These are phyloP conservation scores for Fermentozyma sake DNA, from an alignment of 1,139 yeast species.

Conservation along the genomic window DNA sequence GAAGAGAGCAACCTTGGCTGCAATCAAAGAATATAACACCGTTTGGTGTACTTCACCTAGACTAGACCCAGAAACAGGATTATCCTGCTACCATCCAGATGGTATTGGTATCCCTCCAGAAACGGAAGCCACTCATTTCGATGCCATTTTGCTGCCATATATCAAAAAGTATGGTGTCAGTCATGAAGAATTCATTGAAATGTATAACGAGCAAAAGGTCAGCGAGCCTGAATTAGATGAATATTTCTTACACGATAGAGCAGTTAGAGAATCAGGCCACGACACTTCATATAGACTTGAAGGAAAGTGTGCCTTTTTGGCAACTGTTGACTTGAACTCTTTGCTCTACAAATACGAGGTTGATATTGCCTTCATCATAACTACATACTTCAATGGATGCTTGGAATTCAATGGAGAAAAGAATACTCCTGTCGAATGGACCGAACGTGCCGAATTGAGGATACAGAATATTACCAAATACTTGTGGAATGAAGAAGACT, in stretches of 20 bases:
- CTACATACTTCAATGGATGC: conserved; percentile 50
- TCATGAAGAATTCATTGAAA: conserved; percentile 64
- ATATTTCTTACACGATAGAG: conserved; percentile 88
- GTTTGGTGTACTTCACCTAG: conserved; percentile 83
- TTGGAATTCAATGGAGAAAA: conserved; percentile 33
- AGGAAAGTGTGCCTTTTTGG: conserved; percentile 83
- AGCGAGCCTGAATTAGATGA: conserved; percentile 78
- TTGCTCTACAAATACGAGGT: conserved; percentile 84
- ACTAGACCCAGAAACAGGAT: conserved; percentile 67
- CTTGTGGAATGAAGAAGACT: conserved; percentile 79
- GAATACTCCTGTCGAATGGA: conserved; percentile 61
- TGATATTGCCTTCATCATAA: conserved; percentile 71
- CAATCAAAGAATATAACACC: conserved; percentile 78
- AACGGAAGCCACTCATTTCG: conserved; percentile 88
- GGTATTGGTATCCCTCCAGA: conserved; percentile 95
- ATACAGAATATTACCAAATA: conserved; percentile 58
- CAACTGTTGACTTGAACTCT: conserved; percentile 87
- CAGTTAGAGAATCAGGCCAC: conserved; percentile 95
- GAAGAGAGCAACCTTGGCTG: conserved; percentile 63
- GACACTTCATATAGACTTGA: conserved; percentile 91
- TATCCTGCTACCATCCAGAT: conserved; percentile 87
- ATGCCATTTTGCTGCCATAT: conserved; percentile 65
- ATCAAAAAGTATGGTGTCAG: conserved; percentile 57
- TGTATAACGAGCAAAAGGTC: conserved; percentile 65
- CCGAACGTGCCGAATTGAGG: conserved; percentile 49